phyloP scores from a whole-genome alignment of 768 basidiomycete genomes.

The Podaxis pistillaris region DNA sequence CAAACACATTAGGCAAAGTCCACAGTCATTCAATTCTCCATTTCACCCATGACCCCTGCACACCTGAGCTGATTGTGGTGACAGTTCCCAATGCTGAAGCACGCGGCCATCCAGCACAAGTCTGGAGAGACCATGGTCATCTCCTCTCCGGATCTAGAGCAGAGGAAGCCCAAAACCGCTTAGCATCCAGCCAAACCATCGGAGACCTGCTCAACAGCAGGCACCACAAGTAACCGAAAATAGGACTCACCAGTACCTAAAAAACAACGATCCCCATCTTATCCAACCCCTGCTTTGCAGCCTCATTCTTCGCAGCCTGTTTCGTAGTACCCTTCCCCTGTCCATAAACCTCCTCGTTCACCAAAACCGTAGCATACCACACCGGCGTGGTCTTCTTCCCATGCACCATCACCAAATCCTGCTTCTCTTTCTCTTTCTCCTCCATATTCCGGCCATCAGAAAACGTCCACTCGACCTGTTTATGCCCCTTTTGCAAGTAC shows the following conservation, averaged over 20 bases:
- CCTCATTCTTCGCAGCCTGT: constrained; percentile 78
- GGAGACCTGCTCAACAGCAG: not conserved
- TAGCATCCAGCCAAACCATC: constrained; percentile 1
- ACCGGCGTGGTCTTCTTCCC: constrained; percentile 69
- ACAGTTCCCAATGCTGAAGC: not conserved
- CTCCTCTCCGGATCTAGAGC: not conserved
- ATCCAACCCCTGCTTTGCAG: constrained; percentile 70
- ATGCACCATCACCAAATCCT: constrained; percentile 26
- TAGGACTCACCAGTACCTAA: constrained; percentile 41
- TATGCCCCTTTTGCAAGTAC: constrained; percentile 56
- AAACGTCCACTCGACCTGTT: constrained; percentile 71
- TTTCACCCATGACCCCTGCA: constrained; percentile 12
- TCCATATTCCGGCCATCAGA: constrained; percentile 32
- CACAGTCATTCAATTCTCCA: not conserved
- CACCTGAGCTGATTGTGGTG: constrained; percentile 13
- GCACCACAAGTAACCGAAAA: not conserved
- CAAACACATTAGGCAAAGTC: not conserved
- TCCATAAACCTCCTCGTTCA: constrained; percentile 61
- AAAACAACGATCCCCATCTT: constrained; percentile 46
- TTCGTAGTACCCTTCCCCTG: constrained; percentile 71
- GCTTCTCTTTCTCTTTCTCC: constrained; percentile 20
- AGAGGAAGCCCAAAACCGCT: constrained; percentile 1
- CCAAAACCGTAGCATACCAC: constrained; percentile 66
- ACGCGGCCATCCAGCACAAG: constrained; percentile 13
- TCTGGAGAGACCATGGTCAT: constrained; percentile 13